These are phyloP conservation scores for Chrysanthemum makinoi DNA, from an alignment of 129 eudicot species.

Conservation along the genomic window DNA sequence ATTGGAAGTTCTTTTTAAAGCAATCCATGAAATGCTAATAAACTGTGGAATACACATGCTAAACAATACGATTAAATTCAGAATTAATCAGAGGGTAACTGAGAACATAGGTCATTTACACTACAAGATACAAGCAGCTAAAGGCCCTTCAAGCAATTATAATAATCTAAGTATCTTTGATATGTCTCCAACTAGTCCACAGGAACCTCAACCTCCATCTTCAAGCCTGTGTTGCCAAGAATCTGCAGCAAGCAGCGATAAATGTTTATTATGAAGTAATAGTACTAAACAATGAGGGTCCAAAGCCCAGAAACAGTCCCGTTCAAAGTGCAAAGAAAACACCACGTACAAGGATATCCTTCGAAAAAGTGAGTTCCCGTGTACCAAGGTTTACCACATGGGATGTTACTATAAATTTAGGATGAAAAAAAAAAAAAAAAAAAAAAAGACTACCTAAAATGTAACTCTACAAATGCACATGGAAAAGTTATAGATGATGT, in stretches of 20 bases:
- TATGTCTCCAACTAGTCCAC: constrained; percentile 49
- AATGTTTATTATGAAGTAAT: constrained; percentile 4
- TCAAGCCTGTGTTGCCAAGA: constrained; percentile 70
- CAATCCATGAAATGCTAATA: constrained; percentile 3
- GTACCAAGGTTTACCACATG: not conserved
- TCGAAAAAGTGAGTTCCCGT: no score
- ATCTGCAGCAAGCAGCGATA: constrained; percentile 45
- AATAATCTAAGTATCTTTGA: not conserved
- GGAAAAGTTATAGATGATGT: constrained; percentile 2
- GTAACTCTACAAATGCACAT: not conserved
- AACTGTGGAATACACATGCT: not conserved
- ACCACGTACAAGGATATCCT: no score
- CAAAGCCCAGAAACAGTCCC: not conserved
- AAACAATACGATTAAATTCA: constrained; percentile 4
- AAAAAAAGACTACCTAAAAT: not conserved
- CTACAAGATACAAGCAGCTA: constrained; percentile 16
- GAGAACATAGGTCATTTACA: constrained; percentile 11
- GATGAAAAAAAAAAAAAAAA: not conserved
- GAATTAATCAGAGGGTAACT: constrained; percentile 9
- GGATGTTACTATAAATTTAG: not conserved
- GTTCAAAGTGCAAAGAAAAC: no score
- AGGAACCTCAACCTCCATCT: constrained; percentile 95
- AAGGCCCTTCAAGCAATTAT: not conserved
- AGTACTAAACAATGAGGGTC: constrained; percentile 1
- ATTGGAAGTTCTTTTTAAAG: not conserved